Conservation (phyloP, 75 land plant genomes). For the Pinus taeda region DNA sequence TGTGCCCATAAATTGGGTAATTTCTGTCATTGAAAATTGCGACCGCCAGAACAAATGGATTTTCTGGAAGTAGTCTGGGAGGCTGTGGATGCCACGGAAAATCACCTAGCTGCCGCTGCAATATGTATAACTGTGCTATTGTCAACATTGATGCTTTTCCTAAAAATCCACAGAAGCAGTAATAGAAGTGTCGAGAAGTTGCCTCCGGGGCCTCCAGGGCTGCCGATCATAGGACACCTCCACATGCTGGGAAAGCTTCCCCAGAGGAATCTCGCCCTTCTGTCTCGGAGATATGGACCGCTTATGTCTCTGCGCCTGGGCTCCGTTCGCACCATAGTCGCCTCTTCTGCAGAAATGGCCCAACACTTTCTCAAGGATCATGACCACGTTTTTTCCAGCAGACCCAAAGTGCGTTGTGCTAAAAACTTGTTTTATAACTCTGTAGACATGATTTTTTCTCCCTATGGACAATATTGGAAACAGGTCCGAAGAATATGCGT, state of each 20-base stretch:
- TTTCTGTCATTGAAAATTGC: too few relatives aligned
- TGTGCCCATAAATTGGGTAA: too few relatives aligned
- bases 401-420: conserved; percentile 15
- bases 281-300: not conserved
- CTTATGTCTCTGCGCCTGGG: not conserved
- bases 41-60: too few relatives aligned
- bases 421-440: conserved; percentile 23
- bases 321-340: not conserved
- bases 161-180: too few relatives aligned
- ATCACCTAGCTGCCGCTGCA: too few relatives aligned
- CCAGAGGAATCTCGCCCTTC: not conserved
- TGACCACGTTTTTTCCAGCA: conserved; percentile 17
- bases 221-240: conserved; percentile 3
- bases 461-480: conserved; percentile 47
- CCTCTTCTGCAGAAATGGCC: not conserved
- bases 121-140: too few relatives aligned
- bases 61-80: too few relatives aligned
- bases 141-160: too few relatives aligned
- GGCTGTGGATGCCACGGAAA: too few relatives aligned
- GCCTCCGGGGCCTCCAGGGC: not conserved
- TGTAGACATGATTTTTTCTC: conserved; percentile 24
- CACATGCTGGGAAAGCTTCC: not conserved
- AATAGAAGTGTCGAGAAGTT: not conserved
- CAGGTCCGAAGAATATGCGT: conserved; percentile 24
- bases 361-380: conserved; percentile 15